A percentile compares a stretch with the other conserved stretches of the same genome.
phyloP scores from a whole-genome alignment of 345 rosid genomes.

The Microthlaspi erraticum region DNA sequence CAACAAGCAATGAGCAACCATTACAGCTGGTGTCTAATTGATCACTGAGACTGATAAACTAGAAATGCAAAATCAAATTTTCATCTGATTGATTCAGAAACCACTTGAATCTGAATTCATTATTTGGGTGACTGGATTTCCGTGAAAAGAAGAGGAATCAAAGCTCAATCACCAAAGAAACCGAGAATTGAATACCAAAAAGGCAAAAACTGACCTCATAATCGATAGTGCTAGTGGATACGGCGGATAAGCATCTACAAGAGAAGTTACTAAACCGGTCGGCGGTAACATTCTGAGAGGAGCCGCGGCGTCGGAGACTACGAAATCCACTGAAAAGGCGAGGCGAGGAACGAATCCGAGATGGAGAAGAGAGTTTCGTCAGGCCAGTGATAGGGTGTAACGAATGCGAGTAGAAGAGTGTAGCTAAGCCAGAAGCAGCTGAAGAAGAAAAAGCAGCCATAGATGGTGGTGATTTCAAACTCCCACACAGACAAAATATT shows the following conservation, averaged over 20 bases:
- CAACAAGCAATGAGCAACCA: background rate
- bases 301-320: slow-evolving; percentile 31
- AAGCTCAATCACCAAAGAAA: background rate
- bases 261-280: slow-evolving; percentile 44
- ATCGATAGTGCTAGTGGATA: slow-evolving; percentile 54
- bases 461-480: slow-evolving; percentile 29
- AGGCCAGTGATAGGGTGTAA: slow-evolving; percentile 34
- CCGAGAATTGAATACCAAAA: background rate
- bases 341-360: slow-evolving; percentile 26
- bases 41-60: background rate
- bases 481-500: background rate
- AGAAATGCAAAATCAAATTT: background rate
- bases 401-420: slow-evolving; percentile 41
- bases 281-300: slow-evolving; percentile 34
- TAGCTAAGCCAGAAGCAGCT: slow-evolving; percentile 25
- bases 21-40: too few species aligned
- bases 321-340: slow-evolving; percentile 31
- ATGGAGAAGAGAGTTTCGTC: background rate
- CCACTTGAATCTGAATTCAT: background rate
- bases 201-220: slow-evolving; percentile 53
- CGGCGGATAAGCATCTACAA: slow-evolving; percentile 53
- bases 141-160: background rate
- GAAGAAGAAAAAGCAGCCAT: slow-evolving; percentile 42
- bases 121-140: background rate
- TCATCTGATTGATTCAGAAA: background rate